These are phyloP conservation scores for Toxoplasma gondii DNA, from an alignment of 169 alveolate species.

Conservation along the genomic window DNA sequence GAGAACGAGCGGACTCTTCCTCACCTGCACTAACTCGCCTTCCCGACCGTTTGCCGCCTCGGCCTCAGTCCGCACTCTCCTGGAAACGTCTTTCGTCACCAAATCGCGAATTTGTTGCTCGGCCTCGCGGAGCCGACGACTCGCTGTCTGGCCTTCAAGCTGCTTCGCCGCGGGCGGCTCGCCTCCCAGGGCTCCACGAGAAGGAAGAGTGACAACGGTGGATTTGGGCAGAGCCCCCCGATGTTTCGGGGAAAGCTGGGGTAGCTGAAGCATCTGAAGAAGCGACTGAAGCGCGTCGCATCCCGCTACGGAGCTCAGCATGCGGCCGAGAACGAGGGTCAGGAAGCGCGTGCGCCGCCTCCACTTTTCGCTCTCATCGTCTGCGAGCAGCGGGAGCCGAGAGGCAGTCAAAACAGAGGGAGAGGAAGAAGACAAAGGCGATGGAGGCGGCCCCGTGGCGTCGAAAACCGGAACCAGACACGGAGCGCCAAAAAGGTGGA, in stretches of 20 bases:
- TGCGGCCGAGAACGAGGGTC: background rate
- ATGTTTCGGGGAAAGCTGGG: background rate
- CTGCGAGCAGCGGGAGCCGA: no score
- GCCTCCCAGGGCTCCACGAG: background rate
- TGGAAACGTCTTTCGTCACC: background rate
- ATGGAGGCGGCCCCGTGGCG: background rate
- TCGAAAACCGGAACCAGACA: background rate
- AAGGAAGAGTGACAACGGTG: background rate
- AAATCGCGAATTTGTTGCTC: background rate
- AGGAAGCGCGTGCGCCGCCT: background rate
- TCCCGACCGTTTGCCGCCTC: background rate
- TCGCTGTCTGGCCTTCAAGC: background rate
- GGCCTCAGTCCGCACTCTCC: background rate
- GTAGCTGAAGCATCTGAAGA: background rate
- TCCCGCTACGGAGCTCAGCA: background rate
- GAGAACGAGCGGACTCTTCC: background rate
- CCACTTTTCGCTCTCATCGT: background rate
- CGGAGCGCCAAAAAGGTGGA: constrained; percentile 8
- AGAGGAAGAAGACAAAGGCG: background rate
- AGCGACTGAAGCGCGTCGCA: background rate
- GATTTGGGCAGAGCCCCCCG: background rate
- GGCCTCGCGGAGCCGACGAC: background rate
- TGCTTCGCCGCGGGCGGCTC: background rate
- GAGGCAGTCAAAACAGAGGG: background rate
- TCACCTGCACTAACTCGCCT: background rate